Evolutionary conservation across 768 basidiomycete genomes (phyloP), one percentile per base, ranked within the genome.

Genomic region (Suillus weaverae): DNA sequence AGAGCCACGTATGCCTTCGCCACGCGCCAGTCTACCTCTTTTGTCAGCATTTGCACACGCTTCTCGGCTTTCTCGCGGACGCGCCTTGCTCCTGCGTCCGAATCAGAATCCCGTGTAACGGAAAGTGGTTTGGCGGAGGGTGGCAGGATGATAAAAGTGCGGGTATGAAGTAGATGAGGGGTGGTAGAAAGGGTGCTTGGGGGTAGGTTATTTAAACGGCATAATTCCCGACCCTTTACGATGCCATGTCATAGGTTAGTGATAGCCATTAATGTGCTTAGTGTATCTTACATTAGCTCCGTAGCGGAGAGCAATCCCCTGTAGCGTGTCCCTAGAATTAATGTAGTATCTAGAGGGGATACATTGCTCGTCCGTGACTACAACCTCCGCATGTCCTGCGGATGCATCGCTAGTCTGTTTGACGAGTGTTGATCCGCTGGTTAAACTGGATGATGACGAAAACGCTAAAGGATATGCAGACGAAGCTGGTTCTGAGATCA

Each of bases 121-220:
- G 70, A 72, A 8, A 69, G 51, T 26, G 71, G 68, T 62, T 60
- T 68, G 10, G 71, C 65, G 22, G 79, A 79, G 2, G 81, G 77
- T 1, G 89, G 89, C 11, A 91, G 78, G 18, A 79, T 72, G 63
- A 92, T 74, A 66, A 78, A 84, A 1, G 80, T 77, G 6, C 90
- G 85, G 1, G 90, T 91, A 73, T 91, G 90, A 18, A 92, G 78
- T 9, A 92, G 77, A 70, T 92, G 89, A 7, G 91, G 91, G 0
- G 86, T 91, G 0, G 88, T 91, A 64, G 79, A 84, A 22, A 92
- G 76, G 4, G 89, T 86, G 70, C 83, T 89, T 6, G 80, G 75
- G 0, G 90, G 88, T 14, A 93, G 81, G 51, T 82, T 83, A 71
- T 92, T 93, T 16, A 90, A 76, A 22, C 77, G 84, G 71, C 89